phyloP scores from a whole-genome alignment of 2,329 filamentous ascomycete species.

The Pseudogymnoascus pannorum region DNA sequence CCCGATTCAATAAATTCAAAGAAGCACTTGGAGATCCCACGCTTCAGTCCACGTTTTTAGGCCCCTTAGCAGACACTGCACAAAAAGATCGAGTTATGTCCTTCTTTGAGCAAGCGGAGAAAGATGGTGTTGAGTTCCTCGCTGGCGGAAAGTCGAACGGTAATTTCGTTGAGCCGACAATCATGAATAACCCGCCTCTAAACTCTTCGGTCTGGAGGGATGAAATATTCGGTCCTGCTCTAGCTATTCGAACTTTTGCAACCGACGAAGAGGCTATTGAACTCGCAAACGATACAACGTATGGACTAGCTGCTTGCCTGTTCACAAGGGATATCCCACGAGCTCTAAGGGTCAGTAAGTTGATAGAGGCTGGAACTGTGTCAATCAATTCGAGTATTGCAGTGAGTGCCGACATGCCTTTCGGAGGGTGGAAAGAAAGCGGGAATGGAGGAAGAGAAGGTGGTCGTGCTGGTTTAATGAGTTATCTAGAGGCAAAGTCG shows the following conservation, averaged over 20 bases:
- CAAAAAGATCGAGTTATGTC: conserved; percentile 50
- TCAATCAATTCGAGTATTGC: conserved; percentile 53
- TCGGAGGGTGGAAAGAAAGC: conserved; percentile 76
- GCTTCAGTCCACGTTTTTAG: conserved; percentile 51
- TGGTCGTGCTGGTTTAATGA: not conserved
- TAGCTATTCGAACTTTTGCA: conserved; percentile 57
- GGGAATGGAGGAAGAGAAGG: conserved; percentile 52
- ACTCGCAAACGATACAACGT: conserved; percentile 51
- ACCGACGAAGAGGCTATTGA: conserved; percentile 57
- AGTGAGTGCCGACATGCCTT: conserved; percentile 31
- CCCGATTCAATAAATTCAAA: conserved; percentile 45
- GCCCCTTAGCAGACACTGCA: conserved; percentile 41
- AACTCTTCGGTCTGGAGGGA: conserved; percentile 47
- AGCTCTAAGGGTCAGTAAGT: conserved; percentile 58
- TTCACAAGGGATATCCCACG: conserved; percentile 63
- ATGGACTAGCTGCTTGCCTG: conserved; percentile 60
- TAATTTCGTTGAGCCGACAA: conserved; percentile 65
- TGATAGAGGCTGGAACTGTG: conserved; percentile 63
- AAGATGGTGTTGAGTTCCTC: conserved; percentile 43
- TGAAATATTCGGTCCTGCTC: conserved; percentile 59
- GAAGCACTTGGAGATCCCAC: conserved; percentile 60
- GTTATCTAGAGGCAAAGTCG: not conserved
- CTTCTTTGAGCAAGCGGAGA: conserved; percentile 57
- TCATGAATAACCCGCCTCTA: conserved; percentile 50
- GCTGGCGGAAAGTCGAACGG: conserved; percentile 52